Evolutionary conservation across 2,329 filamentous ascomycete species (phyloP), one percentile per base, ranked within the genome.

Genomic region (Parastagonospora nodorum): DNA sequence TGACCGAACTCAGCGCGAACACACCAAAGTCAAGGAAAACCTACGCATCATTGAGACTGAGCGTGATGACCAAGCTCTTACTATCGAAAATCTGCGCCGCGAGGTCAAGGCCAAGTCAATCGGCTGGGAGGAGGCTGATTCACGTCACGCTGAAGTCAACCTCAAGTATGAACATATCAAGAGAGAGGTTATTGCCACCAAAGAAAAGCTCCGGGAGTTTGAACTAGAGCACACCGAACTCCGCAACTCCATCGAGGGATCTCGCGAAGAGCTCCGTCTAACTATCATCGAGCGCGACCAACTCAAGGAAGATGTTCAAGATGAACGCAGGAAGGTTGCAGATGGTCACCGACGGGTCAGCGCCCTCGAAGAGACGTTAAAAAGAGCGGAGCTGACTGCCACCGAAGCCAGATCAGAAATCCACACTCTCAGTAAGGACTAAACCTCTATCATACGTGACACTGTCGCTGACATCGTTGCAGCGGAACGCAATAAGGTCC

Each of bases 121-220:
- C 10, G 57, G 58, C 2, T 62, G 55, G 53, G 63, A 66, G 28
- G 63, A 64, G 30, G 38, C 60, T 1, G 61, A 66, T 19, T 47
- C 57, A n/a, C 60, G 61, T n/a, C 46, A 42, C 19, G 53, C 51
- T 32, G 56, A 66, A 33, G 24, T 58, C 15, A 60, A 48, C 1
- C 56, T 64, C 28, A 63, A 66, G 46, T 58, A 63, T 16, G 63
- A 66, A 16, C 61, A 66, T 42, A 47, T 60, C 30, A 63, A 66
- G 46, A 49, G 63, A 8, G 60, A 66, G 24, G 57, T 64, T 1
- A 51, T 66, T 7, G 61, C 61, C 2, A 47, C 63, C 15, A 63
- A 61, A n/a, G 60, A 66, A 31, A 64, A 66, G 39, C 43, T 64
- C 2, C 47, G 56, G 5, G 57, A 62, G 14, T 33, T 58, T 0